phyloP scores from a whole-genome alignment of 345 rosid genomes.

The Moringa oleifera region DNA sequence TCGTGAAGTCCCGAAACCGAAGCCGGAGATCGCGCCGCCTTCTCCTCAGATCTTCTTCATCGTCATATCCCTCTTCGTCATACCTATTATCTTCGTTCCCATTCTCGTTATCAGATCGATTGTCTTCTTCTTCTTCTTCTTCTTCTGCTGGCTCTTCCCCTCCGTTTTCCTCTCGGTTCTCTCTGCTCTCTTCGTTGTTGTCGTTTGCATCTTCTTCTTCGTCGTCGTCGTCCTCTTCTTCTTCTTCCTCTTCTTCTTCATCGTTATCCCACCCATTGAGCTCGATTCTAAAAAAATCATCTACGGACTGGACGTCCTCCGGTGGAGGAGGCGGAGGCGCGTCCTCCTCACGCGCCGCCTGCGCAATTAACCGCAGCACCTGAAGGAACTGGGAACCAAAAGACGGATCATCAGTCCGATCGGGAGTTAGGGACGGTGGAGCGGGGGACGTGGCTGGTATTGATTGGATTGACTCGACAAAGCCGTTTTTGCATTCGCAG shows the following conservation, averaged over 20 bases:
- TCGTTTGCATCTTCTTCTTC: conserved; percentile 7
- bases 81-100: conserved; percentile 27
- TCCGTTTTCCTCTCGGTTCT: conserved; percentile 11
- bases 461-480: conserved; percentile 49
- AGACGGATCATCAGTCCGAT: conserved; percentile 41
- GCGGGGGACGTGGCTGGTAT: conserved; percentile 28
- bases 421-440: conserved; percentile 37
- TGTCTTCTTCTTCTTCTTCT: conserved; percentile 19
- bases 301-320: conserved; percentile 36
- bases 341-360: conserved; percentile 46
- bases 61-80: conserved; percentile 15
- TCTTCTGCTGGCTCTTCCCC: conserved; percentile 12
- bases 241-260: conserved; percentile 42
- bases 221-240: conserved; percentile 21
- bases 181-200: conserved; percentile 18
- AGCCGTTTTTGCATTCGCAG: conserved; percentile 68
- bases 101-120: conserved; percentile 22
- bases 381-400: conserved; percentile 60
- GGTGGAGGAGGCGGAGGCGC: conserved; percentile 41
- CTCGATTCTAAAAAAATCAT: conserved; percentile 49
- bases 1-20: conserved; percentile 40
- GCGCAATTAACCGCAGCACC: conserved; percentile 53
- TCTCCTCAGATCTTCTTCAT: conserved; percentile 39
- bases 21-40: conserved; percentile 43
- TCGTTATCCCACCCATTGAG: conserved; percentile 53